Base-by-base conservation (phyloP, 805 yeast genomes). In the Myxozyma lipomycoides region DNA sequence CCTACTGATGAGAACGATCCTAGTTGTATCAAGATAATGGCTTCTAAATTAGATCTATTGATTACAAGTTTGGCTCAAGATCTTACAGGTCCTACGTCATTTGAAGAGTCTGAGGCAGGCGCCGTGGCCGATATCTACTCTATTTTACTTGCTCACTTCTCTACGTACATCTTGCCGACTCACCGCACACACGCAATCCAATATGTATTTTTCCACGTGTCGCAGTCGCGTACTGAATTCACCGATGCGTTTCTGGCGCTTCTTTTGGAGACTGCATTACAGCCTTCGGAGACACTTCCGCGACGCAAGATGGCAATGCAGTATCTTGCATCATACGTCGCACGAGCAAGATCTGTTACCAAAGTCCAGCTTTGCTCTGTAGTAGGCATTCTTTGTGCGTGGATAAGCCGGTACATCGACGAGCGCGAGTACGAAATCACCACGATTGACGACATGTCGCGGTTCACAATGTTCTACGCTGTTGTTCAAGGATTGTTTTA, bases 121-220 rank as follows among this genome's bases (percentile, higher is more conserved):
- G 80, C 77, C 50, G 87, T 89, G 1, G 77, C 87, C 5, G 68
- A 74, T 12, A 70, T 86, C 15, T 91, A 83, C 70, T 83, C 83
- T 59, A 83, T 86, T 1, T 71, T 93, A 49, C 78, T 85, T 0
- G 78, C 90, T 1, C 72, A 86, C 23, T 91, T 91, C 74, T 82
- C 81, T 62, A 76, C 88, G 1, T 93, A 87, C 60, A 78, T 93
- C 36, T 72, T 91, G 54, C 95, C 97, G 22, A 93, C 98, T 1
- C 95, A 90, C 67, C 84, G 84, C 66, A 91, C 98, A 10, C 81
- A 86, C 62, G 83, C 89, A 37, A 82, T 87, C 21, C 98, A 91
- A 68, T 91, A 85, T 64, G 71, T 90, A 23, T 67, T 90, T 66
- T 91, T 91, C 68, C 82, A 82, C 57, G 75, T 84, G 22, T 80